Base-by-base conservation (phyloP, 2,329 filamentous ascomycete species). In the Claviceps lovelessii region DNA sequence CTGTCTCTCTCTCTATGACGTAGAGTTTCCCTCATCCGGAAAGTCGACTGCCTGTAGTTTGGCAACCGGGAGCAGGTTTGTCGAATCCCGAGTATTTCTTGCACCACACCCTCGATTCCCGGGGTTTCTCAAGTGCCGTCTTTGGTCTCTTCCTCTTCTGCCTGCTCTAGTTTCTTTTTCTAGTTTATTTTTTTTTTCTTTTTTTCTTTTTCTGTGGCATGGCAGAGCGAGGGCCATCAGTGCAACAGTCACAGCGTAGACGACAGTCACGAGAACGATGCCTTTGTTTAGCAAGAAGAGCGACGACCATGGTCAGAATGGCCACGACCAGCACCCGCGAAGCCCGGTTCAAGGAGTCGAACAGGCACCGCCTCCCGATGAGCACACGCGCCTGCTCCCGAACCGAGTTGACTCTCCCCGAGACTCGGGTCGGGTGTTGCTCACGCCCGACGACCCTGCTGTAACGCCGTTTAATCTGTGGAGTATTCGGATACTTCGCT, bases 391-490 rank as follows among this genome's bases (percentile, higher is more conserved):
- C 35, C 75, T 94, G 60, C 77, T 94, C 31, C 83, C 84, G 42
- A 85, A 83, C 62, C 78, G 82, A 55, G 72, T 81, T 47, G 79
- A 86, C 63, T 74, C 74, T 61, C 62, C 59, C 39, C 62, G 65
- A 29, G 79, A 85, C 62, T 74, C 75, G 61, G 63, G 59, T 42
- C 62, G 65, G 23, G 65, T 59, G 8, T 58, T 70, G 49, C 66
- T 74, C 29, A 64, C 63, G 9, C 71, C 72, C 28, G 72, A 74
- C 54, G 72, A 74, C 55, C 72, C 72, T 10, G 72, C 72, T n/a
- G 72, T 95, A 69, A 88, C 89, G 3, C 93, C 93, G 0, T 96
- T 96, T 72, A 98, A 98, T 63, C 80, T 97, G 42, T 95, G 90
- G 85, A 88, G 83, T 56, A 86, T 98, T 51, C 85, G 93, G 19